phyloP scores from a whole-genome alignment of 345 rosid genomes.

The Eucalyptus cloeziana region DNA sequence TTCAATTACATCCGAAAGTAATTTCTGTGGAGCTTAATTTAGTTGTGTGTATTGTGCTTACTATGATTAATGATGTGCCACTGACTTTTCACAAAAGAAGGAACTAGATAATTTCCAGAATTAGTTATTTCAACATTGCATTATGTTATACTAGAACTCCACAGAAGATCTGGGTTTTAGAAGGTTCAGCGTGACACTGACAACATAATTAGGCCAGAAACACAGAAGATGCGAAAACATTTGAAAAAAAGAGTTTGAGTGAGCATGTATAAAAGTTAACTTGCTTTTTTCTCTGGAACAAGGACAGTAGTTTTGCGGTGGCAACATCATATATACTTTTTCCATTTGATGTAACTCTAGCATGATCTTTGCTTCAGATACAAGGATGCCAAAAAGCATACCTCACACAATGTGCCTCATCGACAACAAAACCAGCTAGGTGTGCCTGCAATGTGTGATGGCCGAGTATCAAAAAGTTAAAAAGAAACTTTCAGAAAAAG shows the following conservation, averaged over 20 bases:
- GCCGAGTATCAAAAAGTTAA: not conserved
- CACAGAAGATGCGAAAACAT: not conserved
- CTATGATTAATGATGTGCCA: not conserved
- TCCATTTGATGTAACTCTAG: not conserved
- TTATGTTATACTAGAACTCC: not conserved
- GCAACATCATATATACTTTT: not conserved
- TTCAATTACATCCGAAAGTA: not conserved
- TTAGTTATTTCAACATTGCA: not conserved
- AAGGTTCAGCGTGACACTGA: not conserved
- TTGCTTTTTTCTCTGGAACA: not conserved
- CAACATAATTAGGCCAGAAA: not conserved
- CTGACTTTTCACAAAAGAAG: not conserved
- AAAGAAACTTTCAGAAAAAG: not conserved
- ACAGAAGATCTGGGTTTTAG: not conserved
- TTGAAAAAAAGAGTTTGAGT: not conserved
- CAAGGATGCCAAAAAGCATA: constrained; percentile 1
- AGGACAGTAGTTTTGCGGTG: not conserved
- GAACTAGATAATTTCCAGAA: not conserved
- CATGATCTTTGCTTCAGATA: not conserved
- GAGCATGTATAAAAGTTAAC: not conserved
- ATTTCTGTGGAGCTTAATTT: not conserved
- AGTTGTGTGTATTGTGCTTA: not conserved
- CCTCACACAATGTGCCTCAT: constrained; percentile 99
- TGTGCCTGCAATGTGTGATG: constrained; percentile 35
- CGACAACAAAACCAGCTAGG: constrained; percentile 80